Evolutionary conservation across 1,284 basidiomycete genomes (phyloP), one percentile per base, ranked within the genome.

Genomic region (Tilletia indica): DNA sequence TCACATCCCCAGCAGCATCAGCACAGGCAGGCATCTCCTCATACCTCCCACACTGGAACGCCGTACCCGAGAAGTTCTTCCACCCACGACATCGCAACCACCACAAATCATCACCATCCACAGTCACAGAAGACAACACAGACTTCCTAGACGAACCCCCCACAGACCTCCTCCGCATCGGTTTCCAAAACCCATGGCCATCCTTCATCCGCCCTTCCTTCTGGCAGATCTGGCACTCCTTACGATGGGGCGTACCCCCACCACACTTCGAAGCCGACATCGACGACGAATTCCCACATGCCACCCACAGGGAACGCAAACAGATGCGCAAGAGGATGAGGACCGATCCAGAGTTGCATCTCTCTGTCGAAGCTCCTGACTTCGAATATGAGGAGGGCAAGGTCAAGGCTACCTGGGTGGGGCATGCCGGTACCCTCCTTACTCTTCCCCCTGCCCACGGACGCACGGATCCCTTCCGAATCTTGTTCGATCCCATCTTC

Each of bases 401-500:
- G 25, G 61, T 76, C 49, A 75, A 75, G 47, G 73, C 76, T 2
- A 83, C 81, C 39, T 83, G 82, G 82, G 72, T 83, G 0, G 82
- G 82, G 0, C 82, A 83, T 67, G 82, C 82, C 0, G 74, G 80
- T 45, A 80, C 78, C 2, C 75, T 82, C 3, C 67, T 83, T 1
- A 76, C 83, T 68, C 72, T 83, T 0, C 73, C 81, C 5, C 51
- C 76, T 14, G 14, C 51, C 0, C 31, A 54, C 1, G 56, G 68
- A 2, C 49, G 68, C 39, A 1, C 34, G 12, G 14, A 72, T 6
- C 77, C 80, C 0, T 51, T 82, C 4, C 72, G 74, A 2, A 61
- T 79, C 1, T 75, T 83, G 3, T 83, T 82, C 64, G 82, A 83
- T 68, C 82, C 82, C 8, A 82, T 83, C 72, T 83, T 83, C 39